These are phyloP conservation scores for Cymbopogon citratus DNA, from an alignment of 176 grass and related monocot genomes.

Conservation along the genomic window DNA sequence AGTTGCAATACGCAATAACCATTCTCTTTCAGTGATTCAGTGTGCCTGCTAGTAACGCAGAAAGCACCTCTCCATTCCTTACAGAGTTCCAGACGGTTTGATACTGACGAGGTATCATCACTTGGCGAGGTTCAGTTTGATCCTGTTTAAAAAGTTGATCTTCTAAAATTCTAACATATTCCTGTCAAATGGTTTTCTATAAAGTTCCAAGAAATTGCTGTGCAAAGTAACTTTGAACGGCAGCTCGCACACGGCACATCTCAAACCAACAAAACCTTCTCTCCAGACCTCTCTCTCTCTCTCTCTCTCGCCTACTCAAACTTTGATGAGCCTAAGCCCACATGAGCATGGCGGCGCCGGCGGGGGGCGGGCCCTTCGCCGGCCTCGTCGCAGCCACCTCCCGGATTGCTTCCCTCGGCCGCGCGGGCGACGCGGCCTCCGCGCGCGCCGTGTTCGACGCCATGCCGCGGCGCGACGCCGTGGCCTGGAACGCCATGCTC, in stretches of 20 bases:
- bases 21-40: background rate
- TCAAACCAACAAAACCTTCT: background rate
- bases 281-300: background rate
- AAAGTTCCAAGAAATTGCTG: background rate
- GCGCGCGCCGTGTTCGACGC: slow-evolving; percentile 57
- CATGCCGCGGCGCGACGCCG: slow-evolving; percentile 47
- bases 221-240: background rate
- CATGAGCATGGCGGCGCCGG: slow-evolving; percentile 1
- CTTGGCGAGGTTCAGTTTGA: background rate
- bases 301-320: background rate
- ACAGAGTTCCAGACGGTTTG: no score
- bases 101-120: background rate
- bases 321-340: slow-evolving; percentile 25
- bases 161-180: background rate
- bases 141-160: background rate
- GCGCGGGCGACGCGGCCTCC: slow-evolving; percentile 22
- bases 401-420: slow-evolving; percentile 35
- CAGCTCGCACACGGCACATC: background rate
- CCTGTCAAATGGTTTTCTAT: background rate
- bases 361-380: background rate
- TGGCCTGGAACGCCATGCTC: slow-evolving; percentile 78
- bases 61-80: background rate
- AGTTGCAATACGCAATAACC: no score
- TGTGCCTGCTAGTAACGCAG: background rate
- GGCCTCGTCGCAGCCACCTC: slow-evolving; percentile 49